Conservation (phyloP, 371 early-diverging fungal species). For the Actinomortierella wolfii region DNA sequence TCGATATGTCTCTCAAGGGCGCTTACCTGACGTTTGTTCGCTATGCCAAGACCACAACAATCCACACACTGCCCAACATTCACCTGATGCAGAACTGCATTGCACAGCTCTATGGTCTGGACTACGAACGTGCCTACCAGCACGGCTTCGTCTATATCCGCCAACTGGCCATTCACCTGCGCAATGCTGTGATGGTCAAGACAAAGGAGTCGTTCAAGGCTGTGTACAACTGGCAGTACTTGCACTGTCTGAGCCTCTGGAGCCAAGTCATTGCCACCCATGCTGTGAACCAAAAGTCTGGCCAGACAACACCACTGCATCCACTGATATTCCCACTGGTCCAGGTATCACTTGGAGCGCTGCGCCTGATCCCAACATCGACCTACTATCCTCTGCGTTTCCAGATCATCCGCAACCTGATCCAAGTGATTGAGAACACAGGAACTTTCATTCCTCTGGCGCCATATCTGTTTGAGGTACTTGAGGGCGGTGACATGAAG, state of each 20-base stretch:
- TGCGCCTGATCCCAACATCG: conserved; percentile 83
- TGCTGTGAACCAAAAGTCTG: conserved; percentile 39
- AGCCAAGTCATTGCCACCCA: conserved; percentile 73
- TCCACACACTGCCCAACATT: conserved; percentile 82
- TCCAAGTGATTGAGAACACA: conserved; percentile 71
- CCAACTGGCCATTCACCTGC: conserved; percentile 87
- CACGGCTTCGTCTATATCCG: conserved; percentile 91
- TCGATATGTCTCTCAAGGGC: conserved; percentile 65
- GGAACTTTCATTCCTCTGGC: conserved; percentile 85
- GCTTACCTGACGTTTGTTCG: conserved; percentile 83
- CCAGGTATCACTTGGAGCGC: conserved; percentile 86
- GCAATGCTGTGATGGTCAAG: conserved; percentile 81
- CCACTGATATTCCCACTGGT: conserved; percentile 89
- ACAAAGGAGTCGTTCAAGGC: conserved; percentile 82
- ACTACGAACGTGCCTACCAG: conserved; percentile 82
- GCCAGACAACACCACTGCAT: conserved; percentile 65
- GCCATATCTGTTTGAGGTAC: conserved; percentile 80
- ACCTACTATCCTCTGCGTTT: conserved; percentile 92
- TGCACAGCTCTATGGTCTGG: conserved; percentile 82
- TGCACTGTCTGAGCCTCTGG: conserved; percentile 91
- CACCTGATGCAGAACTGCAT: conserved; percentile 89
- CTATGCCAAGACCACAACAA: conserved; percentile 73
- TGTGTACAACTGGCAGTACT: conserved; percentile 95
- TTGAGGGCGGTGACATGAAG: conserved; percentile 56
- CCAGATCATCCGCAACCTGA: conserved; percentile 76